These are phyloP conservation scores for Phytophthora constricta DNA, from an alignment of 352 stramenopile genomes.

Conservation along the genomic window DNA sequence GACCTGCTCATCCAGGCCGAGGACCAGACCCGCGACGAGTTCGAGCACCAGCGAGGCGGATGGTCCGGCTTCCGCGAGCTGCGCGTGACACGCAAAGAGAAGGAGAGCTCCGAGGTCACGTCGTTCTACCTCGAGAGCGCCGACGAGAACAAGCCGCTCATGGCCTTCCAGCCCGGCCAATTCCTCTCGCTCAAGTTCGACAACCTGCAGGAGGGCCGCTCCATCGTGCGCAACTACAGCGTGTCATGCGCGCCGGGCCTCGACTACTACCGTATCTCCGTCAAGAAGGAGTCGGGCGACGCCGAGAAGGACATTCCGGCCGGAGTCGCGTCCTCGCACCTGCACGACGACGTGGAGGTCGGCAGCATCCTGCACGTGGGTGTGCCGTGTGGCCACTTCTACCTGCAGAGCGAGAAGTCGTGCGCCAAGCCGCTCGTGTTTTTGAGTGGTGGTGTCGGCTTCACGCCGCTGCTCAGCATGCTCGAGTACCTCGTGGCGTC, in stretches of 20 bases:
- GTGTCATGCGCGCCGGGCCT: constrained; percentile 46
- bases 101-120: constrained; percentile 55
- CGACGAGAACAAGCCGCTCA: constrained; percentile 37
- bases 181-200: constrained; percentile 66
- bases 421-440: constrained; percentile 60
- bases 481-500: constrained; percentile 45
- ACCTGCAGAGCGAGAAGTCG: constrained; percentile 35
- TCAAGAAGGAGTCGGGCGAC: constrained; percentile 58
- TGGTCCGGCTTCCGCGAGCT: constrained; percentile 73
- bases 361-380: constrained; percentile 58
- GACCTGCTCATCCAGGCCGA: constrained; percentile 70
- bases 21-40: constrained; percentile 43
- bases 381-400: constrained; percentile 63
- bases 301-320: constrained; percentile 31
- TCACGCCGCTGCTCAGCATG: constrained; percentile 65
- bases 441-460: constrained; percentile 64
- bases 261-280: constrained; percentile 61
- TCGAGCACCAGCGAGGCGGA: constrained; percentile 42
- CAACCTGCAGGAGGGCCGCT: constrained; percentile 40
- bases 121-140: constrained; percentile 63
- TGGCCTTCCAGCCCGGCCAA: constrained; percentile 62
- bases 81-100: constrained; percentile 53
- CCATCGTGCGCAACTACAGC: constrained; percentile 66
- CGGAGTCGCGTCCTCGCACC: constrained; percentile 59
- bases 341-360: constrained; percentile 61